Percentiles rank a stretch among this genome's conserved stretches.
Conservation (phyloP, 2,329 filamentous ascomycete species). For the Tolypocladium ovalisporum region DNA sequence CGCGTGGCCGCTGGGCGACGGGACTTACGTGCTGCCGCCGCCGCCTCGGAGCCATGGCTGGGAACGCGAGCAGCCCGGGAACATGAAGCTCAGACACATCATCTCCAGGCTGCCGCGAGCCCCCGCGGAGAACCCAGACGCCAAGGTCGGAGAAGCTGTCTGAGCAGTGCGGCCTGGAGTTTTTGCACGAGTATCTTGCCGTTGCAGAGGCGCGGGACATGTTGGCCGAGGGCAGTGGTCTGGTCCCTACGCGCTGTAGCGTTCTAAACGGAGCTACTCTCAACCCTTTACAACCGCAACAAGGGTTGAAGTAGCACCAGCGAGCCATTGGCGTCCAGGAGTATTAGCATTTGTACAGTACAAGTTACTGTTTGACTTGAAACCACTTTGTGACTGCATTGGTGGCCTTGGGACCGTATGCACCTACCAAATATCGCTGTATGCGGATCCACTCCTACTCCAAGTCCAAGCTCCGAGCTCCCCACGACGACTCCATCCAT, state of each 20-base stretch:
- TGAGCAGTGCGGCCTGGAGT: neutral
- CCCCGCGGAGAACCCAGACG: neutral
- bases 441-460: neutral
- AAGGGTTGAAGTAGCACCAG: neutral
- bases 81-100: neutral
- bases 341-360: neutral
- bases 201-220: neutral
- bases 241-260: neutral
- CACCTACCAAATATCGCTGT: neutral
- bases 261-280: neutral
- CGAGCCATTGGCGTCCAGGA: neutral
- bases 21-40: neutral
- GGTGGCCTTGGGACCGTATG: neutral
- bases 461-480: neutral
- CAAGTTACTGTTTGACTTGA: neutral
- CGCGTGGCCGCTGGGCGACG: neutral
- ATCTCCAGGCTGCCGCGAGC: neutral
- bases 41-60: neutral
- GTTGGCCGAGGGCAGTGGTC: neutral
- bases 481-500: neutral
- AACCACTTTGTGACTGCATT: neutral
- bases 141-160: neutral
- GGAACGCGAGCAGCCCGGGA: neutral
- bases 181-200: neutral
- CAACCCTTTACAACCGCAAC: neutral